These are phyloP conservation scores for Trichoderma asperelloides DNA, from an alignment of 495 filamentous ascomycete genomes.

Conservation along the genomic window DNA sequence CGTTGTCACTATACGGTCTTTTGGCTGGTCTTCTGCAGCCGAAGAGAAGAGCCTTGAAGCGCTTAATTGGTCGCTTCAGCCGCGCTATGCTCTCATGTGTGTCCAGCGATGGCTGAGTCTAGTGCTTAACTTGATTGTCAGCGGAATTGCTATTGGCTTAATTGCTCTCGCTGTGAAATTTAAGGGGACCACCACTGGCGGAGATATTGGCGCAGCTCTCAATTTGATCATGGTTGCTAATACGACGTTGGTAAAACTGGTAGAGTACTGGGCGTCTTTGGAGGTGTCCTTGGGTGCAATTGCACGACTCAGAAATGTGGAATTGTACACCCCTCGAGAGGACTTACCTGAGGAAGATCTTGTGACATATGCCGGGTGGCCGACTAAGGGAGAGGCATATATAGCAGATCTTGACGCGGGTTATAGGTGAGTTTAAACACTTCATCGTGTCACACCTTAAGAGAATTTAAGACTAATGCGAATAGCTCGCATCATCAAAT, in stretches of 20 bases:
- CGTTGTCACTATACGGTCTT: constrained; percentile 37
- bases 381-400: constrained; percentile 21
- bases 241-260: constrained; percentile 23
- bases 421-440: constrained; percentile 19
- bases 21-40: constrained; percentile 29
- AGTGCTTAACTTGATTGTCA: constrained; percentile 33
- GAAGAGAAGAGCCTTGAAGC: constrained; percentile 15
- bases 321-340: constrained; percentile 25
- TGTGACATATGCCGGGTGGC: constrained; percentile 23
- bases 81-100: constrained; percentile 33
- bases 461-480: not conserved
- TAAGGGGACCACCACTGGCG: constrained; percentile 20
- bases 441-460: not conserved
- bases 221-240: constrained; percentile 23
- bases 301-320: constrained; percentile 31
- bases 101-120: constrained; percentile 39
- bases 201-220: constrained; percentile 23
- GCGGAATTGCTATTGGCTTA: constrained; percentile 28
- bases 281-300: constrained; percentile 47
- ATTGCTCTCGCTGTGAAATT: constrained; percentile 33
- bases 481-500: constrained; percentile 15
- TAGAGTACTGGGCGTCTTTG: constrained; percentile 35
- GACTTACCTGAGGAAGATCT: constrained; percentile 16
- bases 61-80: constrained; percentile 30
- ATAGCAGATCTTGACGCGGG: constrained; percentile 26